Percentiles rank a stretch among this genome's conserved stretches.
Evolutionary conservation across 2,329 filamentous ascomycete species (phyloP).

Genomic region (Calonectria honghensis): DNA sequence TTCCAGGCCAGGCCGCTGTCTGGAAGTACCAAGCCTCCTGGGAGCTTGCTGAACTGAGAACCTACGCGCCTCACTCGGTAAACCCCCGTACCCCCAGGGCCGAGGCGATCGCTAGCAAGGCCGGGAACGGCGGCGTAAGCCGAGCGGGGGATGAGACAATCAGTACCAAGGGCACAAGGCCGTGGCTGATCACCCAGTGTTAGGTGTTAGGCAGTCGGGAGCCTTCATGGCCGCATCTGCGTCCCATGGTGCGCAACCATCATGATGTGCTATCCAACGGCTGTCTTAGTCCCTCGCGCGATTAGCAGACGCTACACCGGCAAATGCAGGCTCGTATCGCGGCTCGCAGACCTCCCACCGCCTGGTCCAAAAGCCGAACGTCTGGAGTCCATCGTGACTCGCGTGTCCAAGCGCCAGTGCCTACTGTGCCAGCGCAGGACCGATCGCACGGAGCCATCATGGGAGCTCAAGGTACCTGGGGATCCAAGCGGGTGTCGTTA

Average conservation of each 20-base stretch:
- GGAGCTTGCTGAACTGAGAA: constrained; percentile 14
- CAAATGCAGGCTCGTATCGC: constrained; percentile 21
- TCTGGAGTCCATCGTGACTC: constrained; percentile 44
- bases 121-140: constrained; percentile 40
- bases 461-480: constrained; percentile 52
- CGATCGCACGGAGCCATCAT: constrained; percentile 51
- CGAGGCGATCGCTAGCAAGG: constrained; percentile 22
- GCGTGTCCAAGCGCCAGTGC: constrained; percentile 39
- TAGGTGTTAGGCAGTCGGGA: constrained; percentile 41
- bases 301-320: constrained; percentile 7
- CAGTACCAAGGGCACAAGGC: constrained; percentile 23
- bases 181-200: constrained; percentile 21
- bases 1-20: constrained; percentile 22
- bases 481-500: constrained; percentile 53
- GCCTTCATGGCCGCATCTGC: constrained; percentile 9
- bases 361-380: constrained; percentile 40
- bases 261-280: constrained; percentile 1
- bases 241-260: constrained; percentile 12
- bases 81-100: constrained; percentile 27
- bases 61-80: constrained; percentile 34
- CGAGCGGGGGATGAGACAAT: constrained; percentile 42
- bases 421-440: constrained; percentile 32
- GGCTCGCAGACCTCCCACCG: constrained; percentile 21
- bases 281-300: neutral
- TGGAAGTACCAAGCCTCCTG: constrained; percentile 12